Evolutionary conservation across 441 rosid genomes (phyloP), one percentile per base, ranked within the genome.

Genomic region (Mallotus japonicus): DNA sequence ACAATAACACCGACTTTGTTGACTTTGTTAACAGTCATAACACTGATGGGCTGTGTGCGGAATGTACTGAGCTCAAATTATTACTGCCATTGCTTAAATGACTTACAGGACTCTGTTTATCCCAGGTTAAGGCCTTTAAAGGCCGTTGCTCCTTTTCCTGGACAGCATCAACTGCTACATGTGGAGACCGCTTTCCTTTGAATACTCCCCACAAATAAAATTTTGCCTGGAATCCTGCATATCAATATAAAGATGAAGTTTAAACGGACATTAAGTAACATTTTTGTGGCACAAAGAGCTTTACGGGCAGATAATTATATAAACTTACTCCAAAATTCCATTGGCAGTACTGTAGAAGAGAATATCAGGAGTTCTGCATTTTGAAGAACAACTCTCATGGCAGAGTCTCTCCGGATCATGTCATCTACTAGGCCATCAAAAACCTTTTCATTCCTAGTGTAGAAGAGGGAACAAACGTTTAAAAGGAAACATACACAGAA

Each of bases 161-260:
- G 44, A n/a, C 46, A 1, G 28, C 51, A 62, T 73, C 74, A 51
- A 61, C 61, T 24, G 76, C 55, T 53, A 28, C 13, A 3, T 4
- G 17, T 10, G 72, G 54, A 73, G 76, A 20, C 68, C 80, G 81
- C 79, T 81, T 78, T 63, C 70, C 74, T 78, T 80, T 88, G 81
- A 89, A 93, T 71, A 84, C 88, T 10, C 97, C 93, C 98, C 97
- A 91, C 73, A 89, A 47, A 83, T 85, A 93, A 22, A 78, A 78
- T 74, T 84, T 89, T 46, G 75, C 69, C 67, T 79, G 82, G 67
- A 85, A 85, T 70, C 82, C 95, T 93, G 89, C 79, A 87, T 51
- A 73, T 7, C 11, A 70, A 62, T 65, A 42, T 74, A 16, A 47
- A 62, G 44, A 9, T 17, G n/a, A 61, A 53, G 42, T 53, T 44